Conservation (phyloP, 805 yeast species). For the Tetrapisispora iriomotensis region DNA sequence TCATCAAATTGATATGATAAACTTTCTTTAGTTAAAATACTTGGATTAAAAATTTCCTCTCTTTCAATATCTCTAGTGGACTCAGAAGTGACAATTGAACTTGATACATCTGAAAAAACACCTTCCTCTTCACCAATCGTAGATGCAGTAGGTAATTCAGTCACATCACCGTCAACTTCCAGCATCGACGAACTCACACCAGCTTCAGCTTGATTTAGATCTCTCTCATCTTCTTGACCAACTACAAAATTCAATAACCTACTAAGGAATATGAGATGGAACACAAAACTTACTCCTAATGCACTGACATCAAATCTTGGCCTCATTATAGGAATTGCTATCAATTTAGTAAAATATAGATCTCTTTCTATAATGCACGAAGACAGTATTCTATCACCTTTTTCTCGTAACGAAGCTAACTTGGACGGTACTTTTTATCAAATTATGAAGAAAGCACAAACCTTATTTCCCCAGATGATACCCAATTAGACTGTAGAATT, state of each 20-base stretch:
- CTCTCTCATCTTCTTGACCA: neutral
- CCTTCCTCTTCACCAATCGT: neutral
- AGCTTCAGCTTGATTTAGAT: neutral
- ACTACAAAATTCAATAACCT: neutral
- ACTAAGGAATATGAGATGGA: neutral
- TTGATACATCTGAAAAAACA: neutral
- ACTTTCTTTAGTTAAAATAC: constrained; percentile 9
- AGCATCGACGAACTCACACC: neutral
- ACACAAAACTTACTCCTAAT: too few relatives aligned
- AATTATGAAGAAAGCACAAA: too few relatives aligned
- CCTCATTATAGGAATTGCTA: too few relatives aligned
- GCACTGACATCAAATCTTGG: too few relatives aligned
- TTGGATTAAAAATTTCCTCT: neutral
- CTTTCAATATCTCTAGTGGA: neutral
- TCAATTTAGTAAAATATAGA: too few relatives aligned
- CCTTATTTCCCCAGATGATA: too few relatives aligned
- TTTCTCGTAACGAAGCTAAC: too few relatives aligned
- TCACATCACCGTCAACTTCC: neutral
- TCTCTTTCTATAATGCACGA: too few relatives aligned
- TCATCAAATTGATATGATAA: constrained; percentile 47
- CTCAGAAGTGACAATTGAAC: neutral
- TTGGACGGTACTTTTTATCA: too few relatives aligned
- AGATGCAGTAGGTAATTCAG: too few relatives aligned
- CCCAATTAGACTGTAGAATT: too few relatives aligned
- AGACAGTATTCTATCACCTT: too few relatives aligned